These are phyloP conservation scores for Russula ochroleuca DNA, from an alignment of 768 basidiomycete species.

Conservation along the genomic window DNA sequence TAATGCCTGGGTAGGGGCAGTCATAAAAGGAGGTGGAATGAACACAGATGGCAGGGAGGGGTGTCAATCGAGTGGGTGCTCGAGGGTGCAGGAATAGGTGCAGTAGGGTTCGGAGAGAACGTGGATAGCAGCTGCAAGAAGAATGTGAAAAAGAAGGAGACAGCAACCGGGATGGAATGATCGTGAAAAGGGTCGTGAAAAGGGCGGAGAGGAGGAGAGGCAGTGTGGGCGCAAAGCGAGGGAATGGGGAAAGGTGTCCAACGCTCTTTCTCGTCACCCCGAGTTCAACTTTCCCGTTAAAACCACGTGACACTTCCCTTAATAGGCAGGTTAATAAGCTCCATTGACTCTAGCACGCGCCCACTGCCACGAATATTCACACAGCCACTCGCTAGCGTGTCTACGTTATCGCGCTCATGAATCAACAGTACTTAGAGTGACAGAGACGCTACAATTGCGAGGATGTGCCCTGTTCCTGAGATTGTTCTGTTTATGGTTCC, in stretches of 20 bases:
- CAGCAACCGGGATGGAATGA: neutral
- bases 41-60: neutral
- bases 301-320: neutral
- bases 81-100: conserved; percentile 26
- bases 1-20: conserved; percentile 58
- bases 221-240: neutral
- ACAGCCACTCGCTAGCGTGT: neutral
- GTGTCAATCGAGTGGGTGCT: conserved; percentile 15
- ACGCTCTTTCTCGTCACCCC: neutral
- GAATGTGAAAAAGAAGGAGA: neutral
- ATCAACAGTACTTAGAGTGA: too few relatives aligned
- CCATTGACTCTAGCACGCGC: neutral
- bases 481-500: neutral
- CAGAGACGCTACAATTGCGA: too few relatives aligned
- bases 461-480: neutral
- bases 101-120: conserved; percentile 18
- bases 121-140: conserved; percentile 18
- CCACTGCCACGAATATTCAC: neutral
- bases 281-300: conserved; percentile 7
- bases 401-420: neutral
- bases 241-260: neutral
- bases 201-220: neutral
- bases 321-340: too few relatives aligned
- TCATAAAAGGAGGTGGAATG: conserved; percentile 38
- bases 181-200: neutral